A percentile compares a stretch with the other conserved stretches of the same genome.
phyloP scores from a whole-genome alignment of 148 eudicot species.

The Rhododendron ovatum region DNA sequence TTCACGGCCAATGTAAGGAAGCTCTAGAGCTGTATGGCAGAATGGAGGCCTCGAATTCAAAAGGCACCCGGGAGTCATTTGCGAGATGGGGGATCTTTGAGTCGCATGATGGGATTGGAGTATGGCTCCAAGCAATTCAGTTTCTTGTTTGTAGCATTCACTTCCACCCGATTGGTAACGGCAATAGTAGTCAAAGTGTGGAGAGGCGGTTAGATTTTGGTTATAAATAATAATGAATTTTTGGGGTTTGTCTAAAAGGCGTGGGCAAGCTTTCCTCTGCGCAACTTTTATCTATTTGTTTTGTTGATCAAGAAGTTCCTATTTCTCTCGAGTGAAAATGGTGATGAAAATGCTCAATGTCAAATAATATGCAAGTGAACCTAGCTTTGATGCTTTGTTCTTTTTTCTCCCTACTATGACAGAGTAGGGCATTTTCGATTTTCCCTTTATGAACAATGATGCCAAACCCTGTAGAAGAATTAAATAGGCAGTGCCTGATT shows the following conservation, averaged over 20 bases:
- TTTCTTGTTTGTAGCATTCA: background rate
- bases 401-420: background rate
- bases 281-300: too few relatives aligned
- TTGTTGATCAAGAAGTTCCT: background rate
- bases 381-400: background rate
- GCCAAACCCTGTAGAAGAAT: too few relatives aligned
- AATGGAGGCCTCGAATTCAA: too few relatives aligned
- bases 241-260: background rate
- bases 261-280: background rate
- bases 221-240: background rate
- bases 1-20: too few relatives aligned
- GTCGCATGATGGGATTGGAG: background rate
- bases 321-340: background rate
- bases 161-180: background rate
- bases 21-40: too few relatives aligned
- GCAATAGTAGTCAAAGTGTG: background rate
- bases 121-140: background rate
- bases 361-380: background rate
- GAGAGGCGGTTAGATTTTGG: background rate
- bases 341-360: background rate
- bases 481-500: too few relatives aligned
- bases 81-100: background rate
- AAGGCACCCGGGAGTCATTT: background rate
- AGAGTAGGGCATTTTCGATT: background rate
- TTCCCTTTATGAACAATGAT: too few relatives aligned